Evolutionary conservation across 805 yeast genomes (phyloP), one percentile per base, ranked within the genome.

Genomic region (Cyberlindnera mycetangii): DNA sequence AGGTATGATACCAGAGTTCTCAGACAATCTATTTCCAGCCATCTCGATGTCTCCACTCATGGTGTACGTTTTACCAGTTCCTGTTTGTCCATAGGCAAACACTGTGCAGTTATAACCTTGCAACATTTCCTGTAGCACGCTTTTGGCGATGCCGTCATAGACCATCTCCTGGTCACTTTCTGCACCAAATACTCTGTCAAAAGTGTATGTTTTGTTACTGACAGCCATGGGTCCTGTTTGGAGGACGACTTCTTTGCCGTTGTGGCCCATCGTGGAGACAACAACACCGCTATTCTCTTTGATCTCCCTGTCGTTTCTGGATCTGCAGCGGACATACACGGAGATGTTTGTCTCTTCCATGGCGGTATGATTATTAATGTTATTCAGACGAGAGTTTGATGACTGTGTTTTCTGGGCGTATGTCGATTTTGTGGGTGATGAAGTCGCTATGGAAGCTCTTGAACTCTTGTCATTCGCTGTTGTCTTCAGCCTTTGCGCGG

Each of bases 51-150:
- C 84, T 7, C 95, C 93, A 7, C 83, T 77, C 89, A 79, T 78
- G 6, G 84, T 68, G 56, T 78, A 78, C 0, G 95, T 86, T 56
- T 86, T 87, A 15, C 95, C 95, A 0, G 93, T 84, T 8, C 95
- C 95, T 0, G 95, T 87, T 61, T 86, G 95, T 1, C 96, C 96
- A 66, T 89, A 88, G 0, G 95, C 93, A 58, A 87, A 77, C 11
- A 86, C 74, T 0, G 95, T 83, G 48, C 88, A 87, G 58, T 86
- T 86, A 58, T 82, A 83, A 16, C 89, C 92, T 27, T 72, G 65
- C 36, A 87, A 60, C 60, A 85, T 71, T 46, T 89, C 95, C n/a
- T 72, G 68, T 4, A 81, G 64, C 15, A 77, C 68, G 11, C 74
- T 72, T 32, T 70, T 62, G 0, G 89, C 90, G 9, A 82, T 81